A percentile compares a stretch with the other conserved stretches of the same genome.
These are phyloP conservation scores for Saitozyma podzolica DNA, from an alignment of 768 basidiomycete species.

Conservation along the genomic window DNA sequence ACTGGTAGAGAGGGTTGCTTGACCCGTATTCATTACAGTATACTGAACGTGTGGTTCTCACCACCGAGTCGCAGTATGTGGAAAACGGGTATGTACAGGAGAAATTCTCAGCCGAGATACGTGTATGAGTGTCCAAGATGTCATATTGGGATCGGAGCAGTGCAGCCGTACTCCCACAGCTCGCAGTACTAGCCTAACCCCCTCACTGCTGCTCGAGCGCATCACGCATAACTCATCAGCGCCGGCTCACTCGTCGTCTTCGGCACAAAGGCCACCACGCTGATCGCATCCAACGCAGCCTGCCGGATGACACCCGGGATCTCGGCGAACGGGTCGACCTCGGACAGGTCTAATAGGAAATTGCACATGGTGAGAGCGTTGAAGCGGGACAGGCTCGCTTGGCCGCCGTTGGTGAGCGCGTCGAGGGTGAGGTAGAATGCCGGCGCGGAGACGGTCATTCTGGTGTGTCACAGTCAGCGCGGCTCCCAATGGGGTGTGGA, in stretches of 20 bases:
- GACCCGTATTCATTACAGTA: no score
- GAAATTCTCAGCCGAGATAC: no score
- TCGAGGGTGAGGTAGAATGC: slow-evolving; percentile 39
- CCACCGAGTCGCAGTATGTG: no score
- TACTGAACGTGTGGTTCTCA: no score
- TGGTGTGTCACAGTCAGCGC: not conserved
- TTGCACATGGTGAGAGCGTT: slow-evolving; percentile 11
- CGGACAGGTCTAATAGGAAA: slow-evolving; percentile 21
- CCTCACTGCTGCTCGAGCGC: no score
- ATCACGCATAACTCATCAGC: slow-evolving; percentile 22
- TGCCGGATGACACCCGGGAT: slow-evolving; percentile 17
- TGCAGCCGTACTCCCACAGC: no score
- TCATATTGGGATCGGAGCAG: no score
- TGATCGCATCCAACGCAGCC: slow-evolving; percentile 17
- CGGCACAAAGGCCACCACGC: slow-evolving; percentile 16
- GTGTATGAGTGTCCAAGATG: no score
- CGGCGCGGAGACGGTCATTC: slow-evolving; percentile 35
- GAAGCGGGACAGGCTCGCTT: slow-evolving; percentile 15
- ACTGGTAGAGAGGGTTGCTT: no score
- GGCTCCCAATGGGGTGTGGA: no score
- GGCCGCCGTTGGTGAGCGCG: slow-evolving; percentile 26
- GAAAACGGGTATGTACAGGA: no score
- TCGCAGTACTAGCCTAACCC: no score
- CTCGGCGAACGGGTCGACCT: slow-evolving; percentile 21
- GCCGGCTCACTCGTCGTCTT: slow-evolving; percentile 16